Conservation (phyloP, 139 green algal genomes). For the Edaphochlamys debaryana region DNA sequence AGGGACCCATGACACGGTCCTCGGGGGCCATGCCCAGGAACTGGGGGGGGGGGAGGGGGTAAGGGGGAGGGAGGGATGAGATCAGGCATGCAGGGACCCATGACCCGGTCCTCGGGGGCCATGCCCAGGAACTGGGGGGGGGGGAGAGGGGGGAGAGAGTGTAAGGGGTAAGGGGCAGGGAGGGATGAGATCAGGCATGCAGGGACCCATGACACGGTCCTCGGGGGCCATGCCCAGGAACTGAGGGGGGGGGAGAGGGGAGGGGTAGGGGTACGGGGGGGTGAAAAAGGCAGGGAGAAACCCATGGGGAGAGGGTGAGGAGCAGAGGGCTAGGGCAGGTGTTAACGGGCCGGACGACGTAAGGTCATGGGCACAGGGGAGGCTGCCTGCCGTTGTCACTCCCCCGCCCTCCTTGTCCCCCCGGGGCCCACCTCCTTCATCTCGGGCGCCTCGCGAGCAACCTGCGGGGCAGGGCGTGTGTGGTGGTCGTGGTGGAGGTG, state of each 20-base stretch:
- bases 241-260: no score
- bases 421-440: slow-evolving; percentile 59
- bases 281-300: slow-evolving; percentile 30
- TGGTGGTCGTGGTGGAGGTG: not conserved
- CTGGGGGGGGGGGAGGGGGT: no score
- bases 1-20: slow-evolving; percentile 51
- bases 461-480: not conserved
- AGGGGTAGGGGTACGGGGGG: no score
- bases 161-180: no score
- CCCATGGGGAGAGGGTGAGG: no score
- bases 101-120: slow-evolving; percentile 36
- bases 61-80: no score
- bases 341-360: not conserved
- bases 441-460: slow-evolving; percentile 40
- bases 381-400: no score
- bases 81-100: slow-evolving; percentile 44
- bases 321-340: no score
- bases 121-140: slow-evolving; percentile 31
- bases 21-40: slow-evolving; percentile 11
- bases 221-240: slow-evolving; percentile 11
- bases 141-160: no score
- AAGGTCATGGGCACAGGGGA: slow-evolving; percentile 46
- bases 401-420: no score
- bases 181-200: no score
- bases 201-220: slow-evolving; percentile 51